Conservation (phyloP, 2,329 filamentous ascomycete species). For the Seiridium cupressi region DNA sequence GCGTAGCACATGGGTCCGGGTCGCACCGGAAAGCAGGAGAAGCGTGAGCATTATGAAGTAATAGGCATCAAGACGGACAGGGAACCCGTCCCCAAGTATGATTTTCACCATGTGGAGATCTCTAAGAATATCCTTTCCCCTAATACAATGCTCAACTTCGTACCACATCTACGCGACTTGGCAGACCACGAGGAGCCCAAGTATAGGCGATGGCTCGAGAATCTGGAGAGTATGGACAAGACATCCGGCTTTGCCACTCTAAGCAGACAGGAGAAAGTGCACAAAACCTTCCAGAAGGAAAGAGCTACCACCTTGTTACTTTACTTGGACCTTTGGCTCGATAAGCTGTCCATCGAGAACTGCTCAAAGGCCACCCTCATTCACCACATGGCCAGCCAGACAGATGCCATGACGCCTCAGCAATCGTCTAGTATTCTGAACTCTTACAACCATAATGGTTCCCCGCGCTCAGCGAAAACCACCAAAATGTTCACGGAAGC, state of each 20-base stretch:
- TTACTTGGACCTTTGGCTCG: conserved; percentile 54
- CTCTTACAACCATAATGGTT: conserved; percentile 40
- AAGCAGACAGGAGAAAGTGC: conserved; percentile 49
- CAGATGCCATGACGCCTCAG: conserved; percentile 49
- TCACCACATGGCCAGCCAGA: conserved; percentile 49
- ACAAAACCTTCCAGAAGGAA: conserved; percentile 49
- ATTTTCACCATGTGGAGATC: conserved; percentile 60
- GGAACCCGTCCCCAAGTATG: conserved; percentile 54
- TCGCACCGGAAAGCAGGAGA: conserved; percentile 40
- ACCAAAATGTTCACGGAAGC: conserved; percentile 54
- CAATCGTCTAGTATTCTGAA: conserved; percentile 52
- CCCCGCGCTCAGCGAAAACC: conserved; percentile 39
- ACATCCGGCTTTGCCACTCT: conserved; percentile 56
- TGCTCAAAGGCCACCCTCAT: conserved; percentile 53
- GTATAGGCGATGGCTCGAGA: conserved; percentile 56
- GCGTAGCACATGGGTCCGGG: conserved; percentile 38
- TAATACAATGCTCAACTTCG: conserved; percentile 59
- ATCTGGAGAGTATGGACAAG: conserved; percentile 56
- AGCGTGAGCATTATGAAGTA: conserved; percentile 39
- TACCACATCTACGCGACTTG: conserved; percentile 57
- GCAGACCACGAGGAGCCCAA: conserved; percentile 54
- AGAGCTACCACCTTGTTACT: conserved; percentile 49
- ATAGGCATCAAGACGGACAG: conserved; percentile 48
- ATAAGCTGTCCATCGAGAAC: conserved; percentile 45
- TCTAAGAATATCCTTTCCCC: conserved; percentile 58